Evolutionary conservation across 1,284 basidiomycete genomes (phyloP).

Genomic region (Apiotrichum sp.): DNA sequence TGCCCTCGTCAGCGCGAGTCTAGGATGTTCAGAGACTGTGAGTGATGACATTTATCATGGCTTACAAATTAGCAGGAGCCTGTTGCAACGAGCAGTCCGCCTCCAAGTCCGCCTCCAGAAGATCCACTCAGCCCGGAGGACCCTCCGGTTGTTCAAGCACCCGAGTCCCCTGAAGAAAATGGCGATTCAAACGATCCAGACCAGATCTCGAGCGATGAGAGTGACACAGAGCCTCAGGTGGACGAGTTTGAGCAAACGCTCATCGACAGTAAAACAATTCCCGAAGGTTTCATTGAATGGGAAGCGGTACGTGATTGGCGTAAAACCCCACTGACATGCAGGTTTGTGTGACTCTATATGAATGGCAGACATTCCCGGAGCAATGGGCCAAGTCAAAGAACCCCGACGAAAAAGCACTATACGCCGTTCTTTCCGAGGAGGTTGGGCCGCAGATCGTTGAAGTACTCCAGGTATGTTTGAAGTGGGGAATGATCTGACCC

Average conservation of each 20-base stretch:
- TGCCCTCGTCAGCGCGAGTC: slow-evolving; percentile 11
- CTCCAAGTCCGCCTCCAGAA: no score
- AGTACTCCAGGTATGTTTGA: slow-evolving; percentile 40
- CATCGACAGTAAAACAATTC: slow-evolving; percentile 35
- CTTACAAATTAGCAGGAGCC: no score
- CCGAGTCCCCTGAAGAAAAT: neutral
- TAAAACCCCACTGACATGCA: slow-evolving; percentile 13
- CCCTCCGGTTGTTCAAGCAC: no score
- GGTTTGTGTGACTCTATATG: slow-evolving; percentile 50
- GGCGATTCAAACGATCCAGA: neutral
- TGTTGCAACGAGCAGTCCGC: no score
- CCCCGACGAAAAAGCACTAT: slow-evolving; percentile 50
- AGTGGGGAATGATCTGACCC: neutral
- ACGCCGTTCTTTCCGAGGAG: slow-evolving; percentile 45
- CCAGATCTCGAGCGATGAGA: slow-evolving; percentile 1
- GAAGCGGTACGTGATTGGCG: slow-evolving; percentile 42
- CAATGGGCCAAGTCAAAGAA: slow-evolving; percentile 50
- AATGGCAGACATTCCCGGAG: slow-evolving; percentile 50
- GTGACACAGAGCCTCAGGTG: slow-evolving; percentile 17
- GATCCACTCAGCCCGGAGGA: no score
- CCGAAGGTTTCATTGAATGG: slow-evolving; percentile 48
- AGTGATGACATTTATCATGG: no score
- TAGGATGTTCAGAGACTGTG: neutral
- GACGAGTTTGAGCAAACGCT: slow-evolving; percentile 35
- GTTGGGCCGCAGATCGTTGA: slow-evolving; percentile 49